Evolutionary conservation across 2,329 filamentous ascomycete species (phyloP), one percentile per base, ranked within the genome.

Genomic region (Ceratocystis ficicola): DNA sequence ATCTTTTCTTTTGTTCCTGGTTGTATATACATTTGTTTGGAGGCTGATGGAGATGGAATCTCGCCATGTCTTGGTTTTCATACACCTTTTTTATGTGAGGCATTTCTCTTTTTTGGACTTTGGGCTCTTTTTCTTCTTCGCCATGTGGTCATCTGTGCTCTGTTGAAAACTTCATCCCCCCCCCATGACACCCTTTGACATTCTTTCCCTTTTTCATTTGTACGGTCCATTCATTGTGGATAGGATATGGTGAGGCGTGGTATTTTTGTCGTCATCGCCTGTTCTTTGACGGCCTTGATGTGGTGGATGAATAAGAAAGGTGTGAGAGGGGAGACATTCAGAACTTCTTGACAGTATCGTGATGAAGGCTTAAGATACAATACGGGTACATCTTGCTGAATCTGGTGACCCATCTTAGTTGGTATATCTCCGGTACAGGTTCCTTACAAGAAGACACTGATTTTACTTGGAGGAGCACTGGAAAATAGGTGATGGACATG

Each of bases 21-120:
- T 46, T 63, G 32, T 62, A 62, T 65, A 66, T 62, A 66, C 62
- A 63, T 44, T 63, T 44, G n/a, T 22, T 60, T 28, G 8, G 44
- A 62, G 65, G 30, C 36, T 66, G 22, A 22, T 30, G 10, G 36
- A 15, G 3, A 15, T 41, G 10, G 36, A 41, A 22, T 25, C 41
- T 17, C 17, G 52, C 46, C 41, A 32, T 57, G 36, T 66, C 17
- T 50, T 57, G 36, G 36, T 41, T 15, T 41, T 41, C 36, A 41
- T 41, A 15, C 36, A 41, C 15, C 36, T 22, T 50, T 52, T 59
- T 60, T 30, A 62, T 62, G 17, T 25, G 48, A 52, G 48, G 25
- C 48, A 10, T 12, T 28, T 52, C 48, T 25, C 4, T 10, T 10
- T 50, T 52, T 52, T 28, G 36, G 36, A 41, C 36, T 12, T 32